Base-by-base conservation (phyloP, 208 protist genomes). In the Trypanosoma avium region DNA sequence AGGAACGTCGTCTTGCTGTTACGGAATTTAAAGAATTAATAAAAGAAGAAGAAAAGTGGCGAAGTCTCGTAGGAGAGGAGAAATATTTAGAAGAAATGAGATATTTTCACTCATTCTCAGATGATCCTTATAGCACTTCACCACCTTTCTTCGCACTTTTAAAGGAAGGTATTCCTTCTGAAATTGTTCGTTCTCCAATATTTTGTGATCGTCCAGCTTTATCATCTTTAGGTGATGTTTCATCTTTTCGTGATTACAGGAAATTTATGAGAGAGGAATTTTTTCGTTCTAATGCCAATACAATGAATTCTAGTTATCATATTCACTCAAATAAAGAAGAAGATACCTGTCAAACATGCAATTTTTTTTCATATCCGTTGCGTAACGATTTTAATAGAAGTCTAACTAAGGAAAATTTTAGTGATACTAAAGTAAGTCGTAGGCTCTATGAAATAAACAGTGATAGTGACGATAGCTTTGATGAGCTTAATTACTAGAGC, bases 401-500 rank as follows among this genome's bases (percentile, higher is more conserved):
- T 21, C 15, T 13, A 15, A 9, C n/a, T 7, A 33, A 4, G 10
- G 2, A 2, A 21, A 2, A 13, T n/a, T 3, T 30, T 30, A 12
- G 12, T 32, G 15, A 8, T 2, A 12, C n/a, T 21, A 19, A 3
- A 29, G 42, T 62, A 3, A 4, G 19, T 15, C 60, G 60, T 47
- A 9, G 48, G 26, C 32, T 66, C 15, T 48, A 49, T 12, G 48
- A 66, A 22, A 24, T 57, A n/a, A 15, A 45, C 35, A 56, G 22
- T 19, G 60, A 57, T 6, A 66, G 60, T 35, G 60, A 74, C 45
- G 26, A 47, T 27, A 61, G 59, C 60, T 50, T 54, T 35, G 62
- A 76, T 70, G 70, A 64, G 27, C 4, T 76, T 12, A 58, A 45
- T 43, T 69, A 32, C 35, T 21, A 52, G n/a, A 35, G 10, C n/a